phyloP scores from a whole-genome alignment of 805 yeast species.

The Osmozyma mogii region DNA sequence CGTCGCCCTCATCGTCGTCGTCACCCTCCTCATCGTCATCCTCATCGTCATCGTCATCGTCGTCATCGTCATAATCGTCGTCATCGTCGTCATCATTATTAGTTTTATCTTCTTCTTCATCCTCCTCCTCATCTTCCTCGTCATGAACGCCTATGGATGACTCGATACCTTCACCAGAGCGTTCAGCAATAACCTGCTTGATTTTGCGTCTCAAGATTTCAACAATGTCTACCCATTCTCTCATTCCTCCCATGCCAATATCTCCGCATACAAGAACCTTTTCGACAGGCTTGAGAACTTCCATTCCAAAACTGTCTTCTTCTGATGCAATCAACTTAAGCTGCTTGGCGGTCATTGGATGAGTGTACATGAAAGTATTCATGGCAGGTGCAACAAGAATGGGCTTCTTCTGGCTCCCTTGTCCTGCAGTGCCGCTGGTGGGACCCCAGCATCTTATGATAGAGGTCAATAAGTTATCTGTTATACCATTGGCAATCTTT shows the following conservation, averaged over 20 bases:
- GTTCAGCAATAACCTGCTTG: conserved; percentile 19
- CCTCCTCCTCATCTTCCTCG: conserved; percentile 10
- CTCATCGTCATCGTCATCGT: conserved; percentile 27
- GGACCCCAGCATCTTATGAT: conserved; percentile 38
- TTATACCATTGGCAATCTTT: conserved; percentile 36
- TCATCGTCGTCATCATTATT: conserved; percentile 21
- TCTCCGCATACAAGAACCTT: conserved; percentile 41
- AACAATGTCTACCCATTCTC: conserved; percentile 40
- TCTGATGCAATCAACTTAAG: conserved; percentile 21
- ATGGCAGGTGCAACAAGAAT: conserved; percentile 41
- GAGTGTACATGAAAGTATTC: conserved; percentile 42
- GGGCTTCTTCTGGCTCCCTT: conserved; percentile 24
- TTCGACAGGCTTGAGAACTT: conserved; percentile 38
- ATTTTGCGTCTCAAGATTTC: conserved; percentile 33
- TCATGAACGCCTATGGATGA: conserved; percentile 8
- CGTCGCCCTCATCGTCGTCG: conserved; percentile 31
- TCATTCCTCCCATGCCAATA: conserved; percentile 44
- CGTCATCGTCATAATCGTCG: conserved; percentile 27
- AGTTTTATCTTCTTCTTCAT: conserved; percentile 5
- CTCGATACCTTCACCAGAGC: too few species aligned
- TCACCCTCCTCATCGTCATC: conserved; percentile 29
- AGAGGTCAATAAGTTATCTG: conserved; percentile 36
- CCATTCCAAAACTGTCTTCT: conserved; percentile 37
- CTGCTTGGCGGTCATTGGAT: conserved; percentile 38
- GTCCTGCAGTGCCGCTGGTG: conserved; percentile 7